These are phyloP conservation scores for Xerocomellus intermedius DNA, from an alignment of 768 basidiomycete species.

Conservation along the genomic window DNA sequence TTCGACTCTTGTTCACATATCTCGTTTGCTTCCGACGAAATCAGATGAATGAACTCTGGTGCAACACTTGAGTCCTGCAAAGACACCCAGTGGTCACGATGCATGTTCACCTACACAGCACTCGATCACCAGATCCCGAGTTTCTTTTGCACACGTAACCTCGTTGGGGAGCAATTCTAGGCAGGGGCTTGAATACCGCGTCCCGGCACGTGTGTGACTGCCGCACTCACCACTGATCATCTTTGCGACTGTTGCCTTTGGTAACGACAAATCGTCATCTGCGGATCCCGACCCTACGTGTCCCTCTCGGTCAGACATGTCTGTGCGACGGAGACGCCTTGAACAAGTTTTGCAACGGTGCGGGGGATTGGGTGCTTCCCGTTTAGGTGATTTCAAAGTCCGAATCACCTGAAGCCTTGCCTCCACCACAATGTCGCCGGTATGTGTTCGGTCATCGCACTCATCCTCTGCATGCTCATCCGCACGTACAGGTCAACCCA, in stretches of 20 bases:
- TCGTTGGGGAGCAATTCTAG: conserved; percentile 88
- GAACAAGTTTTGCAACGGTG: background rate
- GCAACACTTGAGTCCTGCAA: conserved; percentile 14
- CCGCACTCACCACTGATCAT: conserved; percentile 77
- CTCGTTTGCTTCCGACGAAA: conserved; percentile 97
- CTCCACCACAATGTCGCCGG: conserved; percentile 18
- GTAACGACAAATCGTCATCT: conserved; percentile 94
- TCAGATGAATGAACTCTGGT: conserved; percentile 95
- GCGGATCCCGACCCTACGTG: conserved; percentile 57
- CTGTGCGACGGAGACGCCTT: conserved; percentile 11
- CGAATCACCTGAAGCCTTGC: conserved; percentile 18
- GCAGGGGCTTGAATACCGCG: conserved; percentile 8
- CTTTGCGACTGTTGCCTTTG: conserved; percentile 97
- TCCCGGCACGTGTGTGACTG: background rate
- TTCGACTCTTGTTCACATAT: conserved; percentile 98
- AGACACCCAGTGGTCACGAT: conserved; percentile 1
- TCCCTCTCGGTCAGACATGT: conserved; percentile 92
- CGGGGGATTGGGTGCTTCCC: background rate
- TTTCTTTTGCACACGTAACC: conserved; percentile 90
- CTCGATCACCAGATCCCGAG: conserved; percentile 94
- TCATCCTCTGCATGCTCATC: conserved; percentile 7
- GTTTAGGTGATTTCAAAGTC: conserved; percentile 38
- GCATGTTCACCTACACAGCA: conserved; percentile 94
- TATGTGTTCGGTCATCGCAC: background rate
- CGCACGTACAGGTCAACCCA: conserved; percentile 65